Evolutionary conservation across 176 grass and related monocot genomes (phyloP).

Genomic region (Rhynchospora breviuscula): DNA sequence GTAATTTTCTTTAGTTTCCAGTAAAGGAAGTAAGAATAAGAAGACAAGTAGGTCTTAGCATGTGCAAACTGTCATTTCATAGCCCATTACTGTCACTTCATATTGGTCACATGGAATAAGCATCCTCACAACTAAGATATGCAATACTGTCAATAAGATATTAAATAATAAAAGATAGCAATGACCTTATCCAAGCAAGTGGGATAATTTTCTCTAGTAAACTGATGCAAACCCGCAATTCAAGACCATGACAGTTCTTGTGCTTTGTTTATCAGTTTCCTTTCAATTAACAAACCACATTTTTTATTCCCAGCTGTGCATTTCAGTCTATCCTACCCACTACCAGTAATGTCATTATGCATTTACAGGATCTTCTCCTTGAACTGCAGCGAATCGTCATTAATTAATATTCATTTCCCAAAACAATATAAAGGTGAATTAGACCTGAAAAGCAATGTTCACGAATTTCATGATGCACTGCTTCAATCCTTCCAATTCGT

Average conservation of each 20-base stretch:
- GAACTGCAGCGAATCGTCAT: not conserved
- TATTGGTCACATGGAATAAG: not conserved
- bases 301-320: not conserved
- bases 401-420: not conserved
- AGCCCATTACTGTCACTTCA: not conserved
- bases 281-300: not conserved
- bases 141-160: not conserved
- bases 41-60: not conserved
- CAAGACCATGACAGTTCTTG: not conserved
- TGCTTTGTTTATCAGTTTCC: not conserved
- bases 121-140: not conserved
- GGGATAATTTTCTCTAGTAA: not conserved
- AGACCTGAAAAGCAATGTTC: slow-evolving; percentile 73
- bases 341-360: not conserved
- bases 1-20: not conserved
- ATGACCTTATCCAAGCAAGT: not conserved
- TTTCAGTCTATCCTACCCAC: not conserved
- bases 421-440: slow-evolving; percentile 26
- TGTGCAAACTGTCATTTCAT: not conserved
- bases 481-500: slow-evolving; percentile 84
- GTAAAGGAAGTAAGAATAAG: not conserved
- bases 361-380: not conserved
- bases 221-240: not conserved
- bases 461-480: slow-evolving; percentile 65
- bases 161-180: not conserved